phyloP scores from a whole-genome alignment of 257 asterid species.

The Linaria vulgaris region DNA sequence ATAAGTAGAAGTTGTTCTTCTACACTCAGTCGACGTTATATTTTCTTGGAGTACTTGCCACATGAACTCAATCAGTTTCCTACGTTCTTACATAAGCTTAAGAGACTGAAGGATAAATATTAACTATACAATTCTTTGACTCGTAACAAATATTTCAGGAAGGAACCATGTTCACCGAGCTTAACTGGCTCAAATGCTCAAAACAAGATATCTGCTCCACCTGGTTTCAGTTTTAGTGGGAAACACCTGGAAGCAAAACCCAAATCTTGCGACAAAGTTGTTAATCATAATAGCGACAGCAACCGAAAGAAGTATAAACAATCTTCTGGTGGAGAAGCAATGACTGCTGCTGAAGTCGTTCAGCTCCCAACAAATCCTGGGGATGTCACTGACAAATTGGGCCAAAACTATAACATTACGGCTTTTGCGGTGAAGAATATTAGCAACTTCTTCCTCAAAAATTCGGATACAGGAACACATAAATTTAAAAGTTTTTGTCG shows the following conservation, averaged over 20 bases:
- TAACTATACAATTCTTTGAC: constrained; percentile 22
- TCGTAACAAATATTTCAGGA: constrained; percentile 40
- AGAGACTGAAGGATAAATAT: too few species aligned
- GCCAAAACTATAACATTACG: too few species aligned
- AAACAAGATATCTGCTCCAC: constrained; percentile 14
- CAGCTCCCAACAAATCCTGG: too few species aligned
- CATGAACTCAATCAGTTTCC: not conserved
- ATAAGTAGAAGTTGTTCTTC: not conserved
- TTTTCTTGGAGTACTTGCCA: not conserved
- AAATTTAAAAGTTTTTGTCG: constrained; percentile 9
- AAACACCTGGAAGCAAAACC: constrained; percentile 26
- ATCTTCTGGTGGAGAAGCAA: constrained; percentile 22
- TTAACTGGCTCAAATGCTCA: constrained; percentile 18
- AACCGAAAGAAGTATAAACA: constrained; percentile 16
- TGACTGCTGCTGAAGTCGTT: too few species aligned
- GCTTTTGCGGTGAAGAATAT: too few species aligned
- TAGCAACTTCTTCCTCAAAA: too few species aligned
- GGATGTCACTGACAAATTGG: too few species aligned
- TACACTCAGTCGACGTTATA: not conserved
- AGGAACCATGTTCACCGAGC: constrained; percentile 28
- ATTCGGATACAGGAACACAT: not conserved
- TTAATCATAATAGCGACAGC: constrained; percentile 10
- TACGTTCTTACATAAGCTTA: not conserved
- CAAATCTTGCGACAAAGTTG: constrained; percentile 16
- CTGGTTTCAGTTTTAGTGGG: constrained; percentile 8